A percentile compares a stretch with the other conserved stretches of the same genome.
phyloP scores from a whole-genome alignment of 768 basidiomycete genomes.

The Serendipita vermifera region DNA sequence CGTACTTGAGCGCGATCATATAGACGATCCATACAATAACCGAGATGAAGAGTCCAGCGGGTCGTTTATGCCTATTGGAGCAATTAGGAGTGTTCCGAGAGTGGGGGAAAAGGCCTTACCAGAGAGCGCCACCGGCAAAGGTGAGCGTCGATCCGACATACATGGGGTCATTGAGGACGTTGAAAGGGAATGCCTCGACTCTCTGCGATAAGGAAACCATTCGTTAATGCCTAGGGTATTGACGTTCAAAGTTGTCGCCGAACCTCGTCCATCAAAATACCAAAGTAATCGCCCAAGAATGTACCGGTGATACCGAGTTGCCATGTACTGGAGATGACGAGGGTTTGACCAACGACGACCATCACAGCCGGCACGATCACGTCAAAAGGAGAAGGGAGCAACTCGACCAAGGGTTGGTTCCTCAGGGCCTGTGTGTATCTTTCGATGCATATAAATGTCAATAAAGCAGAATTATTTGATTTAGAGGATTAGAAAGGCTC shows the following conservation, averaged over 20 bases:
- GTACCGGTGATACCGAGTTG: slow-evolving; percentile 88
- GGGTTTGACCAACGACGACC: slow-evolving; percentile 62
- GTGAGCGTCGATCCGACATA: slow-evolving; percentile 91
- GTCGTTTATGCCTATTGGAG: slow-evolving; percentile 59
- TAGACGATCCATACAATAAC: slow-evolving; percentile 77
- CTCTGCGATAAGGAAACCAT: not conserved
- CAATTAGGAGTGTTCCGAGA: not conserved
- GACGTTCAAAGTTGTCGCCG: too few relatives aligned
- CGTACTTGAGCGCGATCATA: slow-evolving; percentile 67
- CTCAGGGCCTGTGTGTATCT: slow-evolving; percentile 66
- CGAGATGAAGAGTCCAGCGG: slow-evolving; percentile 70
- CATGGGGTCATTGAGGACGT: slow-evolving; percentile 87
- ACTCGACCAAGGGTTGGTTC: slow-evolving; percentile 56
- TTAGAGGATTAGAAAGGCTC: slow-evolving; percentile 23
- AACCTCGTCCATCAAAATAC: slow-evolving; percentile 37
- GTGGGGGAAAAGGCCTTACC: slow-evolving; percentile 36
- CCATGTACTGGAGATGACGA: slow-evolving; percentile 82
- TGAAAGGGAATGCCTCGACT: slow-evolving; percentile 96
- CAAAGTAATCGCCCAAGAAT: slow-evolving; percentile 72
- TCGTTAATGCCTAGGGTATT: too few relatives aligned
- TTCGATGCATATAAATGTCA: too few relatives aligned
- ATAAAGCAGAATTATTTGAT: not conserved
- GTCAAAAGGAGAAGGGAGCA: slow-evolving; percentile 55
- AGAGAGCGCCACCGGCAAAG: slow-evolving; percentile 75
- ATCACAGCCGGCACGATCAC: slow-evolving; percentile 46